Conservation (phyloP, 257 asterid species). For the Capsicum pubescens region DNA sequence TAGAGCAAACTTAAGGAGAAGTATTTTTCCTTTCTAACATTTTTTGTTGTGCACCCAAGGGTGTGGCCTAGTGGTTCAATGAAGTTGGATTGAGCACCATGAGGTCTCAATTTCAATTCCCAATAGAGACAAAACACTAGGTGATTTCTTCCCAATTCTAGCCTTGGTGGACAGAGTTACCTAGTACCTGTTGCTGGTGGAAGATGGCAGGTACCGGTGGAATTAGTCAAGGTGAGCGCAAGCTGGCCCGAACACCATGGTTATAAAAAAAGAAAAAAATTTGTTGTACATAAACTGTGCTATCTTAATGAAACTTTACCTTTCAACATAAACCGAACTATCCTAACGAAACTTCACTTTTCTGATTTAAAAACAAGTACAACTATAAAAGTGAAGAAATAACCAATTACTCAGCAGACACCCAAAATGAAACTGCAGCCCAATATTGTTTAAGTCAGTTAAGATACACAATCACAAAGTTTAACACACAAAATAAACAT, state of each 20-base stretch:
- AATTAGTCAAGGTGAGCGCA: too few relatives aligned
- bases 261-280: too few relatives aligned
- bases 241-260: too few relatives aligned
- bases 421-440: background rate
- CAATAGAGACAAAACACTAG: too few relatives aligned
- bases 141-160: too few relatives aligned
- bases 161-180: too few relatives aligned
- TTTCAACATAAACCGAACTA: background rate
- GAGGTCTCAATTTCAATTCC: too few relatives aligned
- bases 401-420: background rate
- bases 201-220: too few relatives aligned
- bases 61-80: too few relatives aligned
- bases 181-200: too few relatives aligned
- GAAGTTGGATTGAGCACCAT: too few relatives aligned
- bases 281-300: background rate
- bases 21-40: background rate
- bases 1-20: background rate
- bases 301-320: conserved; percentile 4
- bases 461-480: background rate
- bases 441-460: background rate
- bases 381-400: background rate
- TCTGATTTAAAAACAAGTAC: background rate
- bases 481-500: background rate
- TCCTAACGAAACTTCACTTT: conserved; percentile 4
- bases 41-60: background rate